Percentiles rank a stretch among this genome's conserved stretches.
These are phyloP conservation scores for Cucurbita argyrosperma DNA, from an alignment of 306 rosid genomes.

Conservation along the genomic window DNA sequence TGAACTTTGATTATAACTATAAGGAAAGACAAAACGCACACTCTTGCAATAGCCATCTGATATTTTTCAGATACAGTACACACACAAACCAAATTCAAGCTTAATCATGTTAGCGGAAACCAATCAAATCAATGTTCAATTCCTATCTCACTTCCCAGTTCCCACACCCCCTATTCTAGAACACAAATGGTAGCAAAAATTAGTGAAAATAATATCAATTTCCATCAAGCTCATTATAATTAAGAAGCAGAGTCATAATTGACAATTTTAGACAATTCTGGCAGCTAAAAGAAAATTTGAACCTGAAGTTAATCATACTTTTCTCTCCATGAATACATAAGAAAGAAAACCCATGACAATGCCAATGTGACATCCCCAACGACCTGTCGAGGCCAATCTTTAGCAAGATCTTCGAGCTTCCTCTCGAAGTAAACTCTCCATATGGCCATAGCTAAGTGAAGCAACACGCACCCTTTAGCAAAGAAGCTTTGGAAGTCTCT, in stretches of 20 bases:
- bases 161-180: background rate
- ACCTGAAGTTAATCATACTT: slow-evolving; percentile 49
- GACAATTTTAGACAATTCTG: background rate
- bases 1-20: background rate
- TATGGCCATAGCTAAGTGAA: slow-evolving; percentile 72
- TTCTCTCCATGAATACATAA: slow-evolving; percentile 69
- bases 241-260: background rate
- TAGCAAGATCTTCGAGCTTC: slow-evolving; percentile 46
- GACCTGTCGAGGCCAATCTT: slow-evolving; percentile 60
- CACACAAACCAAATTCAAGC: background rate
- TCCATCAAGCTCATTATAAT: background rate
- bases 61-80: background rate
- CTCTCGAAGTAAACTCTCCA: slow-evolving; percentile 72
- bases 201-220: background rate
- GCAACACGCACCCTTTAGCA: slow-evolving; percentile 70
- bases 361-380: slow-evolving; percentile 68
- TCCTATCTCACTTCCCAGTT: background rate
- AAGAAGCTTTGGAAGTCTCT: slow-evolving; percentile 74
- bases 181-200: background rate
- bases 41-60: background rate
- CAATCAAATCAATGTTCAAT: background rate
- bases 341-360: slow-evolving; percentile 61
- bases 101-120: background rate
- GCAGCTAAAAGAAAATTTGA: background rate
- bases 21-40: background rate